These are phyloP conservation scores for Phytophthora chlamydospora DNA, from an alignment of 352 stramenopile genomes.

Conservation along the genomic window DNA sequence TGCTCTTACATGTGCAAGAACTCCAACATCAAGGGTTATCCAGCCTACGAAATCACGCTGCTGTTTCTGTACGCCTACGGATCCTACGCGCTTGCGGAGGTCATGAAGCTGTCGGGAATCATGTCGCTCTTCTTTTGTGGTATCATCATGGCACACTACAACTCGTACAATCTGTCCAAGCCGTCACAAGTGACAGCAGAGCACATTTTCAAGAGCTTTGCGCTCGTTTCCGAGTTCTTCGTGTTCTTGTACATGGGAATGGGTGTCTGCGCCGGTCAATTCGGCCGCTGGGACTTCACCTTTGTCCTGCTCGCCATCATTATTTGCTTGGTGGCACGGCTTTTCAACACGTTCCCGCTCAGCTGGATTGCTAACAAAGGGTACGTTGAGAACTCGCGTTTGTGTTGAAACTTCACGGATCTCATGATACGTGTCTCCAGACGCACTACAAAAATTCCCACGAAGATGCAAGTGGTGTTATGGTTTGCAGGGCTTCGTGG, in stretches of 20 bases:
- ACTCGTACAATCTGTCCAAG: slow-evolving; percentile 78
- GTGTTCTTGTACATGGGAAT: slow-evolving; percentile 85
- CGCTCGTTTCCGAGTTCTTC: slow-evolving; percentile 75
- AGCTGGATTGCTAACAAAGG: slow-evolving; percentile 68
- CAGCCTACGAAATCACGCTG: slow-evolving; percentile 77
- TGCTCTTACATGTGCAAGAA: slow-evolving; percentile 85
- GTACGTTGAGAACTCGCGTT: slow-evolving; percentile 27
- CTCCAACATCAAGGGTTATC: slow-evolving; percentile 83
- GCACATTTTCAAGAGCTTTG: slow-evolving; percentile 82
- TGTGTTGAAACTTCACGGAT: no score
- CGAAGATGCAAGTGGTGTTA: slow-evolving; percentile 92
- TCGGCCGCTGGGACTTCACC: slow-evolving; percentile 79
- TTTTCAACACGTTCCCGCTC: slow-evolving; percentile 96
- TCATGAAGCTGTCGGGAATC: slow-evolving; percentile 87
- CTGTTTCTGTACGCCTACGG: slow-evolving; percentile 77
- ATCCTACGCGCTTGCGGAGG: slow-evolving; percentile 67
- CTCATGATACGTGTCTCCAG: slow-evolving; percentile 20
- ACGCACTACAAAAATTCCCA: slow-evolving; percentile 65
- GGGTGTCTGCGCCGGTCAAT: slow-evolving; percentile 69
- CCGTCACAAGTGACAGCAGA: slow-evolving; percentile 68
- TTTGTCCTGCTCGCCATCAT: slow-evolving; percentile 90
- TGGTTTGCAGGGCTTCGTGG: slow-evolving; percentile 94
- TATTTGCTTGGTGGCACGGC: slow-evolving; percentile 85
- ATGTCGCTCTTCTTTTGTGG: slow-evolving; percentile 94
- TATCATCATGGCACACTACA: slow-evolving; percentile 86